These are phyloP conservation scores for Chlorella sp. DNA, from an alignment of 139 green algal genomes.

Conservation along the genomic window DNA sequence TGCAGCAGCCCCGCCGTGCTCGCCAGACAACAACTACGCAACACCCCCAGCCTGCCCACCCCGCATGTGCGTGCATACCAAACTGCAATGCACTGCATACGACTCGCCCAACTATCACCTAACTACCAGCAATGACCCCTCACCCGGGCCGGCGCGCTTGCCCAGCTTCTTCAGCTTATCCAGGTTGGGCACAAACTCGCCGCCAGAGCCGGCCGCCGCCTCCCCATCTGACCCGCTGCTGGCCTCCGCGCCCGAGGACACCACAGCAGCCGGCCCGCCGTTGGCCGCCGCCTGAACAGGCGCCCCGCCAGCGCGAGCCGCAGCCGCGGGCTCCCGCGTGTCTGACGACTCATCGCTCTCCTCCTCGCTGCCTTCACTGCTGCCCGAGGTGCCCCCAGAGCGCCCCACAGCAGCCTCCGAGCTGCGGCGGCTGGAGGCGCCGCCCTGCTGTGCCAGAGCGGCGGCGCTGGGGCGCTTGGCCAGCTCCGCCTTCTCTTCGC, in stretches of 20 bases:
- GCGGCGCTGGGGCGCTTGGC: constrained; percentile 33
- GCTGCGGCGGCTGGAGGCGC: no score
- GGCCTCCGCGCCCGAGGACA: background rate
- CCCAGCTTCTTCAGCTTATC: constrained; percentile 31
- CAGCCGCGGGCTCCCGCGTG: background rate
- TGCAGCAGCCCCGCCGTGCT: background rate
- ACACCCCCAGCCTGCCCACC: no score
- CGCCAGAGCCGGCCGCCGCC: background rate
- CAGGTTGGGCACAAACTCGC: constrained; percentile 25
- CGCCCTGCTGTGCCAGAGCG: no score
- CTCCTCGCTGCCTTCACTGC: constrained; percentile 5
- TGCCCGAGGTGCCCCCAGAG: background rate
- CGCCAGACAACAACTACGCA: no score
- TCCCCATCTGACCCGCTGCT: constrained; percentile 1
- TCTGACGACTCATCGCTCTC: constrained; percentile 7
- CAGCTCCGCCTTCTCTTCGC: constrained; percentile 64
- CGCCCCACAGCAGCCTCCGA: background rate
- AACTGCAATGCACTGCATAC: no score
- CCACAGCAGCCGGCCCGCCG: background rate
- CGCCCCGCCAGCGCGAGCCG: background rate
- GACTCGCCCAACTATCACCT: no score
- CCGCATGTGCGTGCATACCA: no score
- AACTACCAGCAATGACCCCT: no score
- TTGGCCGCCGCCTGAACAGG: background rate
- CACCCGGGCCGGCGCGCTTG: constrained; percentile 26